phyloP scores from a whole-genome alignment of 2,329 filamentous ascomycete genomes.

The Pseudocercospora cruenta region DNA sequence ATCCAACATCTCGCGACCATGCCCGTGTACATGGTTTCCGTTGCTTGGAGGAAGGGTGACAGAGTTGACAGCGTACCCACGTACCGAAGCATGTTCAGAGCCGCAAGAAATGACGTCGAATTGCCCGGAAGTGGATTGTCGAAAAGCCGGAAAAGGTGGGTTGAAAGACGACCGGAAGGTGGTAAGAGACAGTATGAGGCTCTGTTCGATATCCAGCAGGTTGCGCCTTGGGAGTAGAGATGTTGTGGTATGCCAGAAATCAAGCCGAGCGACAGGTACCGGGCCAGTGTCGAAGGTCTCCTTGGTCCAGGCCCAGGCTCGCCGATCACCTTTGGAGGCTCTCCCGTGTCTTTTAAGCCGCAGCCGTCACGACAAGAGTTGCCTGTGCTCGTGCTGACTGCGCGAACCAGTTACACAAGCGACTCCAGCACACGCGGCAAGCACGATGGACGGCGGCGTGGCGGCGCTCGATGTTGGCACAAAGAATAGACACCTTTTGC shows the following conservation, averaged over 20 bases:
- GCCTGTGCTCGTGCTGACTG: not conserved
- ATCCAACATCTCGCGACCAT: conserved; percentile 6
- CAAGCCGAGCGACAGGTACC: not conserved
- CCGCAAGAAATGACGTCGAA: conserved; percentile 15
- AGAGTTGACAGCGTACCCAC: conserved; percentile 7
- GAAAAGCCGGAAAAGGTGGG: not conserved
- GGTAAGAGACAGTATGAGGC: not conserved
- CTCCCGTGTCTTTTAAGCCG: not conserved
- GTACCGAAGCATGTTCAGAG: conserved; percentile 24
- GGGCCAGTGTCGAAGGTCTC: not conserved
- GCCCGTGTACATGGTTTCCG: not conserved
- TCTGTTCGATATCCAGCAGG: not conserved
- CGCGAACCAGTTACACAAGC: not conserved
- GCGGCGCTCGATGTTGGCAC: not conserved
- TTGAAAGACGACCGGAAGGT: not conserved
- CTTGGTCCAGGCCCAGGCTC: conserved; percentile 1
- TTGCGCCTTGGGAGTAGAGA: not conserved
- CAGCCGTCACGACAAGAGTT: not conserved
- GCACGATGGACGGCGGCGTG: not conserved
- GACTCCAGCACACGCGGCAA: not conserved
- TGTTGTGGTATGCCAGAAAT: not conserved
- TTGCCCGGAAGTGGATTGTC: conserved; percentile 10
- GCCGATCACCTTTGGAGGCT: not conserved
- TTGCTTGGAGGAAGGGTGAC: conserved; percentile 4
- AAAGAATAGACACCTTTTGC: too few species aligned